Percentiles rank a stretch among this genome's conserved stretches.
These are phyloP conservation scores for Pseudocercospora fuligena DNA, from an alignment of 2,329 filamentous ascomycete genomes.

Conservation along the genomic window DNA sequence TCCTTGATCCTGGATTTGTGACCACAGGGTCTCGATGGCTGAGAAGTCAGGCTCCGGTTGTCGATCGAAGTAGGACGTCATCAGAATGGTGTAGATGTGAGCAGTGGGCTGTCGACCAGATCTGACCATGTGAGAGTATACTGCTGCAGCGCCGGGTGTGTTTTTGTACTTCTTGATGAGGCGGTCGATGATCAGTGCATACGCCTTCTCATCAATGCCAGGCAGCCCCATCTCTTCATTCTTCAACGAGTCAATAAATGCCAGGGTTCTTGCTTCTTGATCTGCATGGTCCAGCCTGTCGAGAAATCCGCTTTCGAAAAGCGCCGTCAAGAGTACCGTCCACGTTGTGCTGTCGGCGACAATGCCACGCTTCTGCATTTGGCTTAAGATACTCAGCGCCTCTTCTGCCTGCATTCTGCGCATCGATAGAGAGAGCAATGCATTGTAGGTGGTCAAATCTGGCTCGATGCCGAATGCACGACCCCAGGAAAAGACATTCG, in stretches of 20 bases:
- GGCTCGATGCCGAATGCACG: slow-evolving; percentile 40
- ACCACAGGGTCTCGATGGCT: slow-evolving; percentile 65
- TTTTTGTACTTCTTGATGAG: slow-evolving; percentile 59
- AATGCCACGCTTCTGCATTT: slow-evolving; percentile 52
- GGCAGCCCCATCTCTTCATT: slow-evolving; percentile 50
- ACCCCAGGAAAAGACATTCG: slow-evolving; percentile 58
- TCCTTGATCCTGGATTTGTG: slow-evolving; percentile 47
- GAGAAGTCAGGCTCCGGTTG: slow-evolving; percentile 60
- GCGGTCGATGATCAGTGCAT: slow-evolving; percentile 71
- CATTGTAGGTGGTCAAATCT: slow-evolving; percentile 41
- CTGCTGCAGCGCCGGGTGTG: slow-evolving; percentile 58
- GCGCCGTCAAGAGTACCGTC: slow-evolving; percentile 69
- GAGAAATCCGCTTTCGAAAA: slow-evolving; percentile 57
- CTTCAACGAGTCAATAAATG: slow-evolving; percentile 64
- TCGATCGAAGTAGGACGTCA: slow-evolving; percentile 66
- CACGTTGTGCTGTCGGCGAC: slow-evolving; percentile 65
- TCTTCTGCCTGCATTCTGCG: slow-evolving; percentile 33
- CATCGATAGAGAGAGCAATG: slow-evolving; percentile 40
- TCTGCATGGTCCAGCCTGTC: slow-evolving; percentile 50
- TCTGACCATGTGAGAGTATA: slow-evolving; percentile 66
- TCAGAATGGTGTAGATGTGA: slow-evolving; percentile 76
- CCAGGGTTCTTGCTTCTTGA: slow-evolving; percentile 60
- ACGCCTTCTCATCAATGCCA: slow-evolving; percentile 64
- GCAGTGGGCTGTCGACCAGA: slow-evolving; percentile 60
- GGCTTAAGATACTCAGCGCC: slow-evolving; percentile 46